Evolutionary conservation across 768 basidiomycete species (phyloP).

Genomic region (Tulasnella sp.): DNA sequence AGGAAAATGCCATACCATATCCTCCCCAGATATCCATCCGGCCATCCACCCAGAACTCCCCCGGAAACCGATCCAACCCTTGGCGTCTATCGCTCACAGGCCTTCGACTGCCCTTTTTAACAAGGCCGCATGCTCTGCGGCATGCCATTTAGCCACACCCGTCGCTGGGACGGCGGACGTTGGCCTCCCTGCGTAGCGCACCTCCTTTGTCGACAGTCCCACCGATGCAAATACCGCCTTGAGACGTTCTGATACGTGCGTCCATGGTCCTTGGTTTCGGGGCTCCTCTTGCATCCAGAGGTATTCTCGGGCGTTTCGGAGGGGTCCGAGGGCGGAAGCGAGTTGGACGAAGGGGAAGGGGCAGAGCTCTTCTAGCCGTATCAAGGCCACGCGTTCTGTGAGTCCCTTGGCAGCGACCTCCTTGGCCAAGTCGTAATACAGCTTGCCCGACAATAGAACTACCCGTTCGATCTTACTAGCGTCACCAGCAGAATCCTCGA

Average conservation of each 20-base stretch:
- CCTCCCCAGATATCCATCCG: too few relatives aligned
- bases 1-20: too few relatives aligned
- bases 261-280: constrained; percentile 73
- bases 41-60: too few relatives aligned
- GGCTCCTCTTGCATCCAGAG: constrained; percentile 83
- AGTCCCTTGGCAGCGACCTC: constrained; percentile 43
- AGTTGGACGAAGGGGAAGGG: constrained; percentile 73
- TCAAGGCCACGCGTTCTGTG: constrained; percentile 45
- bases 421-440: constrained; percentile 78
- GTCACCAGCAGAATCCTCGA: not conserved
- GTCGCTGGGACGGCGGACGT: constrained; percentile 68
- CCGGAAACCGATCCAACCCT: too few relatives aligned
- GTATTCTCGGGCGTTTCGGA: constrained; percentile 26
- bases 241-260: constrained; percentile 52
- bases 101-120: constrained; percentile 42
- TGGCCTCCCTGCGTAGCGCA: constrained; percentile 54
- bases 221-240: constrained; percentile 36
- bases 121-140: constrained; percentile 49
- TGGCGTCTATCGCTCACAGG: constrained; percentile 8
- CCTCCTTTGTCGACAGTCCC: constrained; percentile 25
- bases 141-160: constrained; percentile 60
- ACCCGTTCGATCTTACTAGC: constrained; percentile 42
- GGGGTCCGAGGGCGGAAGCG: constrained; percentile 31
- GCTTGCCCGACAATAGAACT: constrained; percentile 69
- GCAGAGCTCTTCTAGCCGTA: constrained; percentile 75